phyloP scores from a whole-genome alignment of 2,329 filamentous ascomycete genomes.

The Arthroderma uncinatum region DNA sequence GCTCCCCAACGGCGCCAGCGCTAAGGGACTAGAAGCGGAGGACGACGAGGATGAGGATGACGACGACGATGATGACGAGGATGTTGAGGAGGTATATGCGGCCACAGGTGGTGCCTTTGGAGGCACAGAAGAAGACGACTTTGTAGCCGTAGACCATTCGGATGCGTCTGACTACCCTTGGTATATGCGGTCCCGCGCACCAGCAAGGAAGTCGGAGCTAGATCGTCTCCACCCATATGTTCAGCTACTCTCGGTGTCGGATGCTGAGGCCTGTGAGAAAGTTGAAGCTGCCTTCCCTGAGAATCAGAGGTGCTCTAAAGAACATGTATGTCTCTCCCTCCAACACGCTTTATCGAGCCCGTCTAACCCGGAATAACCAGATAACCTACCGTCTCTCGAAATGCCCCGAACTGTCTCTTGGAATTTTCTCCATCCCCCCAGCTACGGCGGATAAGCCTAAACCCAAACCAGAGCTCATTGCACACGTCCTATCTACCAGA shows the following conservation, averaged over 20 bases:
- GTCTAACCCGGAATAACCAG: slow-evolving; percentile 33
- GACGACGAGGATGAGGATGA: background rate
- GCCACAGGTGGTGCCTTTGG: slow-evolving; percentile 22
- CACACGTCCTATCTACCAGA: slow-evolving; percentile 66
- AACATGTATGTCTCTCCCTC: slow-evolving; percentile 41
- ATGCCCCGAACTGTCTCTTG: slow-evolving; percentile 67
- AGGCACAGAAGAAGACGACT: slow-evolving; percentile 32
- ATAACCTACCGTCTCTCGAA: slow-evolving; percentile 63
- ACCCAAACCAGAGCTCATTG: slow-evolving; percentile 56
- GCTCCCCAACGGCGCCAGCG: background rate
- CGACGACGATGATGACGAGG: slow-evolving; percentile 8
- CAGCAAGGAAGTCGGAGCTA: slow-evolving; percentile 22
- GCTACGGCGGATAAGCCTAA: slow-evolving; percentile 45
- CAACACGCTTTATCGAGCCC: background rate
- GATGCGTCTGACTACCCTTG: slow-evolving; percentile 32
- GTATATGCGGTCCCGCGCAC: slow-evolving; percentile 32
- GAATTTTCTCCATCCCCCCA: slow-evolving; percentile 58
- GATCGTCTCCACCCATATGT: slow-evolving; percentile 61
- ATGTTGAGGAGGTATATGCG: slow-evolving; percentile 18
- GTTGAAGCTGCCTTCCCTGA: slow-evolving; percentile 52
- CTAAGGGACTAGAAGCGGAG: background rate
- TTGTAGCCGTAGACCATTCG: slow-evolving; percentile 33
- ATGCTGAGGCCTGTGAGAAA: slow-evolving; percentile 43
- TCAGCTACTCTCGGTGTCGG: slow-evolving; percentile 53
- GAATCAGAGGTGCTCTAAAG: slow-evolving; percentile 45